These are phyloP conservation scores for Loxodes magnus DNA, from an alignment of 73 alveolate genomes.

Conservation along the genomic window DNA sequence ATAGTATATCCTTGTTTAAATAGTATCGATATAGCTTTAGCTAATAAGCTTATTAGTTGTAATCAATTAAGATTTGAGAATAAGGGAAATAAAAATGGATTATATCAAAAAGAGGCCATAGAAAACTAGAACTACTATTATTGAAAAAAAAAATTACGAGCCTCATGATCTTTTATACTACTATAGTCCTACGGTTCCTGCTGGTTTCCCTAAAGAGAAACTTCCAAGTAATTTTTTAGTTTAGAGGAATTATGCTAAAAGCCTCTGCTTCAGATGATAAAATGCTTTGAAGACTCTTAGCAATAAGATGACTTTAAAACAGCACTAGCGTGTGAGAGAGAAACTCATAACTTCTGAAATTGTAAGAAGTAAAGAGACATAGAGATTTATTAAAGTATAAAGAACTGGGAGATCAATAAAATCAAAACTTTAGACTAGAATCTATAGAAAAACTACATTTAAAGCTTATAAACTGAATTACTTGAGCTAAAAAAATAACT, in stretches of 20 bases:
- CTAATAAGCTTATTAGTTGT: too few relatives aligned
- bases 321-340: background rate
- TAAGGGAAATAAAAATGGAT: too few relatives aligned
- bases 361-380: conserved; percentile 7
- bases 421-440: background rate
- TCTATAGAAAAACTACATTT: background rate
- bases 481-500: background rate
- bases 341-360: conserved; percentile 2
- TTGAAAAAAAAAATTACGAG: background rate
- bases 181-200: conserved; percentile 7
- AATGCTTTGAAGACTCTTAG: conserved; percentile 3
- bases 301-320: background rate
- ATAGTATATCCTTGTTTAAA: too few relatives aligned
- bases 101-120: too few relatives aligned
- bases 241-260: conserved; percentile 8
- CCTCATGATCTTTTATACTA: conserved; percentile 9
- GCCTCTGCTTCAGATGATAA: background rate
- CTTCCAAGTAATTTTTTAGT: background rate
- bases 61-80: too few relatives aligned
- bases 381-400: background rate
- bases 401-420: background rate
- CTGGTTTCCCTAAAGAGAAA: conserved; percentile 10
- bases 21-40: too few relatives aligned
- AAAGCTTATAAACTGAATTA: background rate
- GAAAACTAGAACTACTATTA: too few relatives aligned